phyloP scores from a whole-genome alignment of 805 yeast species.

The Candida golubevii region DNA sequence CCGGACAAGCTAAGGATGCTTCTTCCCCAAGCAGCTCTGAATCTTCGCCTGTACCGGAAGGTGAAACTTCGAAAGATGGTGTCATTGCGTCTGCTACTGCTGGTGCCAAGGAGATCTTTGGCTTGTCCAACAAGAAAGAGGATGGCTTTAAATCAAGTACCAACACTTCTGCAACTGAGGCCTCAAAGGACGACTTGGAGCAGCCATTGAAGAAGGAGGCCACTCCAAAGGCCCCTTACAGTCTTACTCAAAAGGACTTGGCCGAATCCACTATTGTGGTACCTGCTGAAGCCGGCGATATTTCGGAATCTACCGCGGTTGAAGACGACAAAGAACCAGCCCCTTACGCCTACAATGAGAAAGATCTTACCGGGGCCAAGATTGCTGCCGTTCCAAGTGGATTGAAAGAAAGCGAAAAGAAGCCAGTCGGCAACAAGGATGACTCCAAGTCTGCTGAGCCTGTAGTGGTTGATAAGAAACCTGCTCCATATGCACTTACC shows the following conservation, averaged over 20 bases:
- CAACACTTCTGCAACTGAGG: slow-evolving; percentile 1
- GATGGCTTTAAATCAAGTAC: neutral
- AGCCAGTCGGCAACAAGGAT: neutral
- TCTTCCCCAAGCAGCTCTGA: slow-evolving; percentile 6
- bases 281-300: neutral
- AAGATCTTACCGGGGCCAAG: neutral
- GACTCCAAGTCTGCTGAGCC: neutral
- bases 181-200: neutral
- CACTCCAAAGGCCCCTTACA: neutral
- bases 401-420: too few species aligned
- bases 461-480: slow-evolving; percentile 3
- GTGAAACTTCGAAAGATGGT: neutral
- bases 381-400: neutral
- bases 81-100: slow-evolving; percentile 3
- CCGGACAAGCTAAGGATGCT: slow-evolving; percentile 3
- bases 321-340: slow-evolving; percentile 2
- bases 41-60: slow-evolving; percentile 10
- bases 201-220: neutral
- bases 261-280: neutral
- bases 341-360: slow-evolving; percentile 1
- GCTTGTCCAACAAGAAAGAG: slow-evolving; percentile 1
- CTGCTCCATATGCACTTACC: slow-evolving; percentile 4
- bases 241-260: neutral
- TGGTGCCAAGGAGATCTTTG: slow-evolving; percentile 4
- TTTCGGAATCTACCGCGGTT: neutral